Evolutionary conservation across 768 basidiomycete genomes (phyloP).

Genomic region (Mrakia frigida): DNA sequence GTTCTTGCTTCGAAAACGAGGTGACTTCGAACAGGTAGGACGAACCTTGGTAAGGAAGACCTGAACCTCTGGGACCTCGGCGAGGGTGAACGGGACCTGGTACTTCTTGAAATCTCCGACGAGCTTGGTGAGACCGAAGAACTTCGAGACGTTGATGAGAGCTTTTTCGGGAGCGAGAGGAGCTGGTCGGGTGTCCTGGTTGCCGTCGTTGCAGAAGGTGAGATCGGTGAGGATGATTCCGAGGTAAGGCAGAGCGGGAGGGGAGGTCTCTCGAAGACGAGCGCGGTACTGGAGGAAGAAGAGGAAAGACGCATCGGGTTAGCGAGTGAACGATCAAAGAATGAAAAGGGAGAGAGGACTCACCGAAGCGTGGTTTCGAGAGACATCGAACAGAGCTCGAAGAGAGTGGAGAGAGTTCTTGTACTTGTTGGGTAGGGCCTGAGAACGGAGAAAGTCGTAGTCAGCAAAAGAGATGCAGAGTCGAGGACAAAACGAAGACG

Average conservation of each 20-base stretch:
- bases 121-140: slow-evolving; percentile 80
- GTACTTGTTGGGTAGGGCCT: slow-evolving; percentile 84
- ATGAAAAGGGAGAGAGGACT: neutral
- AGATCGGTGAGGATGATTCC: slow-evolving; percentile 69
- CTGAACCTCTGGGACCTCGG: slow-evolving; percentile 84
- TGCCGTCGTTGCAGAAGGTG: slow-evolving; percentile 93
- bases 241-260: slow-evolving; percentile 91
- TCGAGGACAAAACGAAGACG: neutral
- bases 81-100: slow-evolving; percentile 77
- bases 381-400: slow-evolving; percentile 69
- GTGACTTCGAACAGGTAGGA: neutral
- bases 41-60: slow-evolving; percentile 37
- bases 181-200: slow-evolving; percentile 75
- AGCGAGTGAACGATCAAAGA: neutral
- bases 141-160: slow-evolving; percentile 94
- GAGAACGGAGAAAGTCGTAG: slow-evolving; percentile 13
- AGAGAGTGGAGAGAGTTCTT: slow-evolving; percentile 69
- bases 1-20: neutral
- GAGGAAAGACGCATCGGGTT: neutral
- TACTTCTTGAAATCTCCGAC: slow-evolving; percentile 62
- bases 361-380: slow-evolving; percentile 52
- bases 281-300: slow-evolving; percentile 58
- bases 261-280: slow-evolving; percentile 75
- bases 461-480: neutral
- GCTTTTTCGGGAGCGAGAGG: slow-evolving; percentile 68